Evolutionary conservation across 441 rosid genomes (phyloP), one percentile per base, ranked within the genome.

Genomic region (Pelargonium citronellum): DNA sequence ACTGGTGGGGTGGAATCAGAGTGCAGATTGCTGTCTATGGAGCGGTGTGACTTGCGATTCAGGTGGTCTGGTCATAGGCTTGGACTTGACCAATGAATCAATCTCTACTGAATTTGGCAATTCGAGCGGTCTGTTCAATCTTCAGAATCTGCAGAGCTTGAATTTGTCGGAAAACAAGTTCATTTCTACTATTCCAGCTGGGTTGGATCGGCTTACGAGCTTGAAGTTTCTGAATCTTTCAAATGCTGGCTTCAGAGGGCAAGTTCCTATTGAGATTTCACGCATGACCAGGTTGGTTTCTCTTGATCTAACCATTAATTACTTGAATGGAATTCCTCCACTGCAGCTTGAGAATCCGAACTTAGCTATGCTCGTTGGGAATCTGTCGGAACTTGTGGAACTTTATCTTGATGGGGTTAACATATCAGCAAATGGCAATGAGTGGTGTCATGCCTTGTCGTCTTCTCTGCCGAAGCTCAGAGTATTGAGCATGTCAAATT

Each of bases 1-100:
- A 49, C 41, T 74, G 68, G 63, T 27, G 34, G 57, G 0, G 0
- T 88, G 92, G 92, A 2, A 7, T 27, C 71, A 19, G 16, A 43
- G 60, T 34, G 0, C 37, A 0, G 81, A 79, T 69, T 81, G 88
- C 63, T 83, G 88, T 41, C 0, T 8, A 0, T 86, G 87, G 87
- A 22, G 19, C 0, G 90, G 92, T 4, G 80, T 86, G 11, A 13
- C 2, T 0, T 88, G 89, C 30, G 73, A 79, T 37, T 69, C 0
- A 1, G 61, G 10, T 1, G 85, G 81, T 47, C 77, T 0, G 24
- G 79, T 87, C 0, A 73, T 51, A 39, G 75, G 66, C 0, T 81
- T 87, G 0, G 79, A 86, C 70, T 77, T 86, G 73, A 83, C 73
- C 77, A 22, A 10, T 1, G 78, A 83, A 64, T 55, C 60, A 0